A percentile compares a stretch with the other conserved stretches of the same genome.
These are phyloP conservation scores for Arachnomyces sp. DNA, from an alignment of 2,329 filamentous ascomycete species.

Conservation along the genomic window DNA sequence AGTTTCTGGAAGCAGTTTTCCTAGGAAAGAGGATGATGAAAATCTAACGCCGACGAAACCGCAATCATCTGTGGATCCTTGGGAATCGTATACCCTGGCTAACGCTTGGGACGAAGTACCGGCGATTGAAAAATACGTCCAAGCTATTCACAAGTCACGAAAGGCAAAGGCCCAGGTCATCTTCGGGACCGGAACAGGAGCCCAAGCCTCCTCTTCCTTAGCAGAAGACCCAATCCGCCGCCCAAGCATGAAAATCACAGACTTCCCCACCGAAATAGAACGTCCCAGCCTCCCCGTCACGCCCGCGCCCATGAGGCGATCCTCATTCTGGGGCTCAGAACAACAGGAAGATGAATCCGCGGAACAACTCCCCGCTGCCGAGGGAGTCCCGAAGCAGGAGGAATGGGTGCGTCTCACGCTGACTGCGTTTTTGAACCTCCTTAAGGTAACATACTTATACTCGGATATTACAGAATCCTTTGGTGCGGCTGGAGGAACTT, in stretches of 20 bases:
- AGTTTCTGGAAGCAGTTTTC: slow-evolving; percentile 6
- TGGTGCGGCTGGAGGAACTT: slow-evolving; percentile 60
- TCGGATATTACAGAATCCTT: slow-evolving; percentile 56
- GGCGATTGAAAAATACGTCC: slow-evolving; percentile 81
- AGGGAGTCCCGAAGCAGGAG: slow-evolving; percentile 76
- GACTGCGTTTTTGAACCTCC: slow-evolving; percentile 37
- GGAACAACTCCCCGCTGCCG: slow-evolving; percentile 60
- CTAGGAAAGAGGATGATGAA: slow-evolving; percentile 4
- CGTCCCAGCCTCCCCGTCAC: slow-evolving; percentile 85
- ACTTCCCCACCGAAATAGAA: slow-evolving; percentile 76
- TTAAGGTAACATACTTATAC: slow-evolving; percentile 37
- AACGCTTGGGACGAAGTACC: slow-evolving; percentile 94
- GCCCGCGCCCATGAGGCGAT: slow-evolving; percentile 61
- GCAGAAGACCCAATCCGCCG: slow-evolving; percentile 30
- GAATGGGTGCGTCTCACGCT: slow-evolving; percentile 80
- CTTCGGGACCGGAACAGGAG: no score
- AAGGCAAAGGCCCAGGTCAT: slow-evolving; percentile 41
- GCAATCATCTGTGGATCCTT: slow-evolving; percentile 44
- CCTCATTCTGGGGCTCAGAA: slow-evolving; percentile 55
- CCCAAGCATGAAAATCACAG: slow-evolving; percentile 63
- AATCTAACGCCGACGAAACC: no score
- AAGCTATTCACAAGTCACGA: slow-evolving; percentile 59
- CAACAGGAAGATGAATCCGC: slow-evolving; percentile 15
- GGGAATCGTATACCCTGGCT: slow-evolving; percentile 62
- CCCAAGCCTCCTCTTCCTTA: slow-evolving; percentile 15